Conservation (phyloP, 1,139 yeast genomes). For the Suhomyces terraborum region DNA sequence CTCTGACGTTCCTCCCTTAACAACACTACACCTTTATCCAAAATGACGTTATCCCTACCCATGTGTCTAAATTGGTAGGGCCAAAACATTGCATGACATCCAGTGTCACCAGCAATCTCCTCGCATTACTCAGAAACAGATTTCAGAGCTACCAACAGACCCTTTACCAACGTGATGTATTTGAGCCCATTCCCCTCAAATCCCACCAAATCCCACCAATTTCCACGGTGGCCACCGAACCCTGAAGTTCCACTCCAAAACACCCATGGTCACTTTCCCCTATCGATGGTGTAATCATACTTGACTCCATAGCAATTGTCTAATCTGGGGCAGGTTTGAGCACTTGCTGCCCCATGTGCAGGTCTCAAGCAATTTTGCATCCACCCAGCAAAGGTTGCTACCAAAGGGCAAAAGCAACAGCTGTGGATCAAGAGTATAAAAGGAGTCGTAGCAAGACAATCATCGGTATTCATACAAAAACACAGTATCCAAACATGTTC, state of each 20-base stretch:
- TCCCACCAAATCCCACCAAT: background rate
- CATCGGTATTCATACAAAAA: background rate
- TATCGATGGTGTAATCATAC: background rate
- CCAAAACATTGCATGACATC: too few species aligned
- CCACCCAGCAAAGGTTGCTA: constrained; percentile 11
- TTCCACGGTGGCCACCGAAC: too few species aligned
- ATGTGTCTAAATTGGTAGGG: too few species aligned
- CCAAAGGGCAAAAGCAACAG: background rate
- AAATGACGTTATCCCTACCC: too few species aligned
- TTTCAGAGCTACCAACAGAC: too few species aligned
- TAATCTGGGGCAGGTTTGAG: background rate
- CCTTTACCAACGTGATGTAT: too few species aligned
- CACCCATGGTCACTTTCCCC: background rate
- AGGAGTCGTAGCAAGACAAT: background rate
- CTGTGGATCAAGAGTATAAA: background rate
- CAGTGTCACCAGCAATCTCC: too few species aligned
- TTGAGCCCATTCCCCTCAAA: too few species aligned
- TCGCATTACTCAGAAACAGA: too few species aligned
- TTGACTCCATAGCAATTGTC: background rate
- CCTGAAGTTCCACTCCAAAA: too few species aligned
- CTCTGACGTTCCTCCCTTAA: too few species aligned
- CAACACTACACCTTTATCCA: too few species aligned
- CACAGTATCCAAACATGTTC: constrained; percentile 18
- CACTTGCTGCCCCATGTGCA: background rate
- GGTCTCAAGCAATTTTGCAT: constrained; percentile 8